A percentile compares a stretch with the other conserved stretches of the same genome.
phyloP scores from a whole-genome alignment of 2,329 filamentous ascomycete genomes.

The Colletotrichum limetticola region DNA sequence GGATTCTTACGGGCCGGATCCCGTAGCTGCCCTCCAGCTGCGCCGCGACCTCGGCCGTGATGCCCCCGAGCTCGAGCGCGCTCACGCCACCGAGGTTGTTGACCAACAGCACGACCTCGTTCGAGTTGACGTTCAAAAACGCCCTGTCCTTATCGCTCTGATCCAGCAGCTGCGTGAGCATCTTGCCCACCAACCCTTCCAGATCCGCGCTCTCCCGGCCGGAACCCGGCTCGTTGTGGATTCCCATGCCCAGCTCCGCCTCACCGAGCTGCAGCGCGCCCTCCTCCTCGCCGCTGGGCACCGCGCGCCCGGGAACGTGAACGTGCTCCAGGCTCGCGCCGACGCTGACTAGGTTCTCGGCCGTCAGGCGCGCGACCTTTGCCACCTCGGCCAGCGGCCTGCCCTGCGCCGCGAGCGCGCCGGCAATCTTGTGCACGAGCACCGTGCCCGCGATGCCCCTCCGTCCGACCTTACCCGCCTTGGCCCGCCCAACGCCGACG shows the following conservation, averaged over 20 bases:
- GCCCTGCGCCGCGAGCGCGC: conserved; percentile 82
- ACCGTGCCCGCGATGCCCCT: conserved; percentile 93
- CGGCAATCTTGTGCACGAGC: conserved; percentile 89
- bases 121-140: conserved; percentile 71
- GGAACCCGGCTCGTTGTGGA: conserved; percentile 76
- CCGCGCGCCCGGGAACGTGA: conserved; percentile 85
- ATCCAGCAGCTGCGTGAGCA: conserved; percentile 78
- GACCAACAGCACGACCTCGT: conserved; percentile 75
- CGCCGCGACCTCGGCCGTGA: conserved; percentile 73
- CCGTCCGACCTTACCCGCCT: conserved; percentile 90
- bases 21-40: conserved; percentile 68
- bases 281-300: conserved; percentile 55
- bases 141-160: conserved; percentile 74
- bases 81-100: conserved; percentile 83
- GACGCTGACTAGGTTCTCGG: conserved; percentile 84
- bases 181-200: conserved; percentile 67
- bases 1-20: conserved; percentile 72
- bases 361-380: conserved; percentile 75
- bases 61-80: conserved; percentile 76
- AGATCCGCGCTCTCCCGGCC: conserved; percentile 62
- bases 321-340: conserved; percentile 89
- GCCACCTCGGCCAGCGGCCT: conserved; percentile 76
- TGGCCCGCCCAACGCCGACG: conserved; percentile 83
- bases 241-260: conserved; percentile 80
- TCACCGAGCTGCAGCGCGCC: conserved; percentile 66